Conservation (phyloP, 2,329 filamentous ascomycete genomes). For the Dendryphion nanum region DNA sequence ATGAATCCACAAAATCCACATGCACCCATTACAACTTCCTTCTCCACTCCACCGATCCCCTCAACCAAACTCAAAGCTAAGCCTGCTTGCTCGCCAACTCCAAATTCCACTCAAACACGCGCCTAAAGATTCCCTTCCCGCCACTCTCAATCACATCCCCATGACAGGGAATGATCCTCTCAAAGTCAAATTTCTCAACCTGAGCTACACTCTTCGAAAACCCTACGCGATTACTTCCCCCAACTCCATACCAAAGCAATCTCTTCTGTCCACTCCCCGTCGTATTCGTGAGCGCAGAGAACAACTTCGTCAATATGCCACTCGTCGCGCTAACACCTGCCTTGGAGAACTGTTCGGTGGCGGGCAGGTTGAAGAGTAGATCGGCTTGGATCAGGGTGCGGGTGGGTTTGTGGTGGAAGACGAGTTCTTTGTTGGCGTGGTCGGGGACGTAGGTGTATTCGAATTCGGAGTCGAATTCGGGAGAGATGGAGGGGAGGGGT, state of each 20-base stretch:
- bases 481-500: slow-evolving; percentile 54
- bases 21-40: background rate
- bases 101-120: slow-evolving; percentile 82
- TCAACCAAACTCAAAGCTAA: background rate
- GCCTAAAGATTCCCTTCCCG: slow-evolving; percentile 73
- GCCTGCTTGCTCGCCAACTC: slow-evolving; percentile 32
- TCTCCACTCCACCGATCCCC: background rate
- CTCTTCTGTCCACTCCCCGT: slow-evolving; percentile 73
- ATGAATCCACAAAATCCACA: background rate
- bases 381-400: slow-evolving; percentile 84
- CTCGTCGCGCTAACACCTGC: slow-evolving; percentile 53
- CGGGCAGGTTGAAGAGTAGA: slow-evolving; percentile 86
- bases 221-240: slow-evolving; percentile 59
- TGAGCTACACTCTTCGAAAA: slow-evolving; percentile 68
- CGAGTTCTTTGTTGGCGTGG: slow-evolving; percentile 82
- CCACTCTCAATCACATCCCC: slow-evolving; percentile 79
- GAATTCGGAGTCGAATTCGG: slow-evolving; percentile 85
- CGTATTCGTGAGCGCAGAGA: slow-evolving; percentile 59
- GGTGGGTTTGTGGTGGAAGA: slow-evolving; percentile 79
- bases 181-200: slow-evolving; percentile 81
- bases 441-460: slow-evolving; percentile 77
- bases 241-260: slow-evolving; percentile 75
- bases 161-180: slow-evolving; percentile 84
- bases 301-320: slow-evolving; percentile 61
- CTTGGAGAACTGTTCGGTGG: slow-evolving; percentile 73